Evolutionary conservation across 2,329 filamentous ascomycete species (phyloP).

Genomic region (Emmonsia crescens): DNA sequence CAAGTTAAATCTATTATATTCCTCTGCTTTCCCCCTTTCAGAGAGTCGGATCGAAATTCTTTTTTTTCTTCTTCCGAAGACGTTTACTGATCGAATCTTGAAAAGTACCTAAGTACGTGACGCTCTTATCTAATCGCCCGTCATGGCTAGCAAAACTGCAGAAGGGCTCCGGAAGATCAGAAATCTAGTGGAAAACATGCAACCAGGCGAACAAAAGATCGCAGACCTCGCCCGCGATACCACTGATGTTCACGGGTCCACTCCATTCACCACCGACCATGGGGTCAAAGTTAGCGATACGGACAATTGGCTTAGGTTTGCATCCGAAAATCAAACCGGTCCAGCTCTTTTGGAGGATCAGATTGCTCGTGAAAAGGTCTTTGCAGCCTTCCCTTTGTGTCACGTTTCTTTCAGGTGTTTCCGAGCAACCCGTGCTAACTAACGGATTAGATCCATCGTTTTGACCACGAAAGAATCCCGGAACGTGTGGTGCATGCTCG

Average conservation of each 20-base stretch:
- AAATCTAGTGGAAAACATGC: conserved; percentile 17
- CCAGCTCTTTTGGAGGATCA: conserved; percentile 61
- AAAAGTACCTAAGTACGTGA: too few relatives aligned
- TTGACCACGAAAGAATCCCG: conserved; percentile 64
- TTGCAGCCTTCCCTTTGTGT: conserved; percentile 3
- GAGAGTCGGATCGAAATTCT: not conserved
- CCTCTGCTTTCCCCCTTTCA: not conserved
- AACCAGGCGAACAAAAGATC: conserved; percentile 39
- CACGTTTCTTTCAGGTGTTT: not conserved
- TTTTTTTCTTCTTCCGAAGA: not conserved
- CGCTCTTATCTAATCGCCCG: conserved; percentile 2
- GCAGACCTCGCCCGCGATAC: conserved; percentile 50
- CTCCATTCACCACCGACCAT: conserved; percentile 63
- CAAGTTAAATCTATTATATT: not conserved
- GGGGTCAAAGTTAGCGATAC: conserved; percentile 62
- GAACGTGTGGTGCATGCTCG: conserved; percentile 59
- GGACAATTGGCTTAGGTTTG: conserved; percentile 66
- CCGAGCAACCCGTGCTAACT: not conserved
- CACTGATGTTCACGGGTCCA: conserved; percentile 47
- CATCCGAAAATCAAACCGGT: conserved; percentile 52
- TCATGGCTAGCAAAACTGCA: conserved; percentile 20
- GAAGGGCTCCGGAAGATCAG: conserved; percentile 23
- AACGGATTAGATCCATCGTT: conserved; percentile 42
- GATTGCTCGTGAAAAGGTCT: conserved; percentile 62
- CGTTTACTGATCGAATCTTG: not conserved